A percentile compares a stretch with the other conserved stretches of the same genome.
Evolutionary conservation across 106 monocot species (phyloP).

Genomic region (Dendrobium catenatum): DNA sequence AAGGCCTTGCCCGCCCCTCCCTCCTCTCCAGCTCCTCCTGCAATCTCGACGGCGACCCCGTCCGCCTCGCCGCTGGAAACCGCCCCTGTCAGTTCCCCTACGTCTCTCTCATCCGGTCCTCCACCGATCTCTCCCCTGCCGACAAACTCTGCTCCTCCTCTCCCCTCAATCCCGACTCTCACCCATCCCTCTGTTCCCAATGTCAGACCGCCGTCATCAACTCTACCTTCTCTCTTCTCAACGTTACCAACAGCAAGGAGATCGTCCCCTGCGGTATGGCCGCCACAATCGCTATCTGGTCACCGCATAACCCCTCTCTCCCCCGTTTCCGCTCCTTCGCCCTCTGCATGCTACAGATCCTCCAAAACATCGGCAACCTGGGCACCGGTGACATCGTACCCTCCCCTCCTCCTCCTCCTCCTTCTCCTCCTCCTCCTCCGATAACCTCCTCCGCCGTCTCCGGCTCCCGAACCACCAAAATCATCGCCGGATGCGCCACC

Average conservation of each 20-base stretch:
- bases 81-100: constrained; percentile 51
- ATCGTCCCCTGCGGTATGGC: constrained; percentile 64
- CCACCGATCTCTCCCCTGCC: constrained; percentile 29
- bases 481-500: constrained; percentile 33
- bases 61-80: constrained; percentile 24
- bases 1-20: constrained; percentile 38
- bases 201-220: constrained; percentile 52
- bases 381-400: constrained; percentile 29
- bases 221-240: constrained; percentile 31
- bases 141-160: constrained; percentile 21
- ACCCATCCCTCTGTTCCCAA: constrained; percentile 21
- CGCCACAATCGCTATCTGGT: constrained; percentile 47
- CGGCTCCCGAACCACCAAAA: constrained; percentile 14
- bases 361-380: constrained; percentile 45
- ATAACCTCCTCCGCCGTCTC: background rate
- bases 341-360: constrained; percentile 39
- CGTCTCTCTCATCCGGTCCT: constrained; percentile 25
- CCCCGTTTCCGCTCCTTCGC: constrained; percentile 34
- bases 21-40: constrained; percentile 36
- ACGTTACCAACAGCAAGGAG: constrained; percentile 30
- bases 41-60: constrained; percentile 19
- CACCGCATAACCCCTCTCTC: constrained; percentile 20
- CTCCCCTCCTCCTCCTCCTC: constrained; percentile 28
- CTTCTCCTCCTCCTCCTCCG: constrained; percentile 17
- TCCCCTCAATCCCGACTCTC: constrained; percentile 7